Base-by-base conservation (phyloP, 805 yeast species). In the Ogataea dorogensis region DNA sequence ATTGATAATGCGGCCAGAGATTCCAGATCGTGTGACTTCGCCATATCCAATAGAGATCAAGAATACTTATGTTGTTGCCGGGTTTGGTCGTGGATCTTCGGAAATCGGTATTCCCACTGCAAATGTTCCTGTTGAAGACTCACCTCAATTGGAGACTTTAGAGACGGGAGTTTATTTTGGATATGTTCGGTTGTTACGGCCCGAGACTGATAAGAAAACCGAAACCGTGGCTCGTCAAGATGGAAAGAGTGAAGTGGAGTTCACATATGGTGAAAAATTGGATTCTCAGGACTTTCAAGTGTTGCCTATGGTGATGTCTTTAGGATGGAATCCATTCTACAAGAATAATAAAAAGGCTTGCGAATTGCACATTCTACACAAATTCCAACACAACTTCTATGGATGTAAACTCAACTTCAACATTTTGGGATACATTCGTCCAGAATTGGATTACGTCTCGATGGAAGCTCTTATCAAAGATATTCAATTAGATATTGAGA, bases 31-130 rank as follows among this genome's bases (percentile, higher is more conserved):
- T 0, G 78, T 77, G 3, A 31, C 37, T 7, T 43, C 65, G 0
- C 75, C 77, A 6, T 67, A 51, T 22, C 89, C 89, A 0, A 66
- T 71, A 0, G 58, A 69, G 4, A 62, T 69, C 4, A 61, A 56
- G 11, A 57, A 61, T 30, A 64, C 80, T 10, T 64, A 65, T 18
- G 71, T 85, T 17, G 69, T 80, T 13, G 70, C 89, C 19, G 98
- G 99, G 0, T 93, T 86, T 62, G 99, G 98, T 5, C 73, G 99
- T 36, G 99, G 99, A 0, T 86, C 97, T 0, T 61, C 93, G 0
- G 96, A 87, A 49, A 69, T 93, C 26, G 98, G 98, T 0, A 83
- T 88, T 28, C 98, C 98, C 2, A 93, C 99, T 0, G 98, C 97
- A 5, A 91, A 91, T 53, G 75, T 91, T 5, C 83, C 86, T 1